Percentiles rank a stretch among this genome's conserved stretches.
These are phyloP conservation scores for Fusarium caatingaense DNA, from an alignment of 2,329 filamentous ascomycete species.

Conservation along the genomic window DNA sequence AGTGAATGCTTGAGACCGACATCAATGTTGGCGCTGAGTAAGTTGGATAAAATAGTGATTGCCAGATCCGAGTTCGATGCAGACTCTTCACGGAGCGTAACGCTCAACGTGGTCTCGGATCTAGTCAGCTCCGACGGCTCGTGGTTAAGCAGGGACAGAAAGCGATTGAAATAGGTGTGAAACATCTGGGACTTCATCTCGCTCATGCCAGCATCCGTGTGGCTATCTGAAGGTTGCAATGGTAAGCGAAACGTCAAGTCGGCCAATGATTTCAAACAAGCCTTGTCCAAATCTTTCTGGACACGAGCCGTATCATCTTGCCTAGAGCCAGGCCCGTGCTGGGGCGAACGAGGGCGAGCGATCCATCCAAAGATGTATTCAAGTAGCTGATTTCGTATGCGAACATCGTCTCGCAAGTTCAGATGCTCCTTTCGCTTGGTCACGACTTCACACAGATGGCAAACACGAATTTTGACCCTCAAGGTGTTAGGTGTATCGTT, in stretches of 20 bases:
- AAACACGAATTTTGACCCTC: constrained; percentile 76
- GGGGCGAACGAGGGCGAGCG: constrained; percentile 67
- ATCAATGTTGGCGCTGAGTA: constrained; percentile 77
- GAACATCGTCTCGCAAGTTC: constrained; percentile 75
- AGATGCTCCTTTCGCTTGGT: constrained; percentile 75
- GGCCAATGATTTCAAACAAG: constrained; percentile 73
- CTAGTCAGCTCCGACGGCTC: constrained; percentile 59
- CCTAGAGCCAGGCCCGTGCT: constrained; percentile 55
- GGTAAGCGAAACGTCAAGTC: constrained; percentile 74
- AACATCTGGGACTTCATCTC: constrained; percentile 79
- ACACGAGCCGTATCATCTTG: constrained; percentile 68
- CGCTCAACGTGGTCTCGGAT: constrained; percentile 47
- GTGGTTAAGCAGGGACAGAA: constrained; percentile 72
- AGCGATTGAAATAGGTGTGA: constrained; percentile 76
- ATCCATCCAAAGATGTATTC: constrained; percentile 78
- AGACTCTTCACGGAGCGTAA: constrained; percentile 62
- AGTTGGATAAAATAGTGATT: constrained; percentile 75
- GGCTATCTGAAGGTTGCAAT: constrained; percentile 72
- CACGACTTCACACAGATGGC: constrained; percentile 73
- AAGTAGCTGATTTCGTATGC: constrained; percentile 74
- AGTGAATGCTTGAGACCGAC: constrained; percentile 77
- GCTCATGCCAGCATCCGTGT: constrained; percentile 73
- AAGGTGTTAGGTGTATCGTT: constrained; percentile 66
- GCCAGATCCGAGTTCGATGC: constrained; percentile 70
- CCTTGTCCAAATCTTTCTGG: constrained; percentile 73